Base-by-base conservation (phyloP, 2,329 filamentous ascomycete species). In the Cladobotryum mycophilum region DNA sequence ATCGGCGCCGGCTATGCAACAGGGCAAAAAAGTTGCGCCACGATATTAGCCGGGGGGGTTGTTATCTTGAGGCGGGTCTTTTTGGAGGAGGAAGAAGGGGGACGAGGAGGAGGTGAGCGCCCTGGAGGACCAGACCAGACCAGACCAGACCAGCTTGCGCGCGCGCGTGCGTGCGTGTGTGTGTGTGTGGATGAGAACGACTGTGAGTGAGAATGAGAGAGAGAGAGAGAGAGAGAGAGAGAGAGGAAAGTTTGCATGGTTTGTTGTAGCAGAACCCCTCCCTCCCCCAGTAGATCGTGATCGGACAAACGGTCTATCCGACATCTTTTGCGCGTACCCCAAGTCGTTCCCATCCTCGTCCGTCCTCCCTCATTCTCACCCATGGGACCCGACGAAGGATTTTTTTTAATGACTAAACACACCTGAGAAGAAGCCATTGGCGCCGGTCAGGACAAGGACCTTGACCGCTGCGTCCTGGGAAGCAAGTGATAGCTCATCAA, bases 371-470 rank as follows among this genome's bases (percentile, higher is more conserved):
- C 22, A 30, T 11, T 11, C 25, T 30, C 25, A 30, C 25, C 9
- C 25, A 30, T 30, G 25, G 49, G 20, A 5, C 25, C 25, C 9
- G 25, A 30, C 8, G 25, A 6, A 30, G 20, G 20, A 20, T 20
- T 43, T 13, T 11, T 20, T 43, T 13, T 11, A 30, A 15, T 20
- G n/a, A 9, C 18, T n/a, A n/a, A 18, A 47, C 55, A 48, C 35
- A 55, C 55, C 52, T 37, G 56, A 61, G 30, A 63, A 64, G 45
- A 56, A 61, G 7, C 51, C 45, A 1, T 62, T 63, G 17, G 58
- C 62, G 15, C 70, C 70, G 9, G 70, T 67, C 35, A 73, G 51
- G 25, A 73, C 61, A 17, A 73, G 63, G 20, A 60, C 69, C 36
- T 64, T 61, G 41, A 72, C 61, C 4, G 45, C 30, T 43, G 55